Evolutionary conservation across 2,329 filamentous ascomycete species (phyloP), one percentile per base, ranked within the genome.

Genomic region (Fusarium cyanostomum): DNA sequence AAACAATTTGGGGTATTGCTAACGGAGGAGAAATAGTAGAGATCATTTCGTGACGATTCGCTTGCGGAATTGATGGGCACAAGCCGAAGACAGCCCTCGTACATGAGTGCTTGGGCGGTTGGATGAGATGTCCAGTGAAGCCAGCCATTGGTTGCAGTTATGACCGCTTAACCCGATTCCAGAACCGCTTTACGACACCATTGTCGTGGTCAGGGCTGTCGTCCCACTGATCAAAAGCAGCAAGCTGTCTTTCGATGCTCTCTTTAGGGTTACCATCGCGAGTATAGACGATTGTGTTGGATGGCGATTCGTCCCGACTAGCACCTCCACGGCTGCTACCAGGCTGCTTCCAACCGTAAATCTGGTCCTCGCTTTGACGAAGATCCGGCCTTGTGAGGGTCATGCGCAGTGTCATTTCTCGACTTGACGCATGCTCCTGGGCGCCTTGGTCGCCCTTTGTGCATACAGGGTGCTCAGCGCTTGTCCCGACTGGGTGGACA

Each of bases 371-470:
- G 62, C 89, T 83, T 5, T 89, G 89, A 37, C 93, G 88, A 43
- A 98, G 83, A 73, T 98, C 94, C 0, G 93, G 92, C 42, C 94
- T 84, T 4, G 95, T 98, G 52, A 98, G 84, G 0, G 94, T 98
- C 93, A 98, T 96, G 44, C 94, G 91, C 44, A 98, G 79, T 3
- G 95, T 98, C 94, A 97, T 97, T 75, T 98, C 94, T 30, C 94
- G 73, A 52, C 86, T 89, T 30, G 84, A 82, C 0, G 83, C 79
- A 3, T 85, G 78, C 6, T 81, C 81, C 43, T 86, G 84, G 10
- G 80, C 76, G 67, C 84, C 35, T 28, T 61, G 83, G 55, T 81
- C 80, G 33, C 70, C 66, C 59, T 77, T 78, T 55, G 69, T 61
- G 31, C 72, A 28, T 26, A 52, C 33, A 6, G 68, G 63, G 16